Conservation (phyloP, 176 grass and related monocot genomes). For the Carex pumila region DNA sequence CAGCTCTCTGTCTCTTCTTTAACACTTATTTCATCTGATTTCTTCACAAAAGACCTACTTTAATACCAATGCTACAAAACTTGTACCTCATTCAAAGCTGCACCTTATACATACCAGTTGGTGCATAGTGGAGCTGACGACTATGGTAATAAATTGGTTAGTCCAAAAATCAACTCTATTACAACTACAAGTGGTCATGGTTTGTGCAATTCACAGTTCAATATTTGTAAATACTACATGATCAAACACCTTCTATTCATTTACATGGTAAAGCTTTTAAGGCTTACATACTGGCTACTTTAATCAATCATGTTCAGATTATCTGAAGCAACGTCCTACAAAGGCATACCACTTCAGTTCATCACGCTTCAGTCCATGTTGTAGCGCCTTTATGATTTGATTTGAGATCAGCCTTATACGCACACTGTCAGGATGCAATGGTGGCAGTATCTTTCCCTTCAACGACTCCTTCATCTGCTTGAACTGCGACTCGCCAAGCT, state of each 20-base stretch:
- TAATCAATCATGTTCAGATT: neutral
- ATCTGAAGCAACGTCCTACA: neutral
- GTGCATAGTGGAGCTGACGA: neutral
- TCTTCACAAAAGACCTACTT: neutral
- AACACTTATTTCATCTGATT: neutral
- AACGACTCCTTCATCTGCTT: slow-evolving; percentile 48
- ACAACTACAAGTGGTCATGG: neutral
- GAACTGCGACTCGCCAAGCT: slow-evolving; percentile 77
- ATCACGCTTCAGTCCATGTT: slow-evolving; percentile 39
- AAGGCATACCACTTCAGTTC: slow-evolving; percentile 13
- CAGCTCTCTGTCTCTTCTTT: neutral
- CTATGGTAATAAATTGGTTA: neutral
- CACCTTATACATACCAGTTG: neutral
- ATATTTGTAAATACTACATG: neutral
- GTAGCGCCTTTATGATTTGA: slow-evolving; percentile 65
- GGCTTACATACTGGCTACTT: neutral
- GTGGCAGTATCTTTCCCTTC: slow-evolving; percentile 66
- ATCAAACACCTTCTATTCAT: neutral
- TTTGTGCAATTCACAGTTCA: neutral
- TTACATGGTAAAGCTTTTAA: neutral
- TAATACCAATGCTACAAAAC: neutral
- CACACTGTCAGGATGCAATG: slow-evolving; percentile 85
- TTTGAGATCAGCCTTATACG: slow-evolving; percentile 73
- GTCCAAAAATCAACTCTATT: neutral
- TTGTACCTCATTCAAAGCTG: neutral